phyloP scores from a whole-genome alignment of 169 alveolate species.

The Plasmodium coatneyi region DNA sequence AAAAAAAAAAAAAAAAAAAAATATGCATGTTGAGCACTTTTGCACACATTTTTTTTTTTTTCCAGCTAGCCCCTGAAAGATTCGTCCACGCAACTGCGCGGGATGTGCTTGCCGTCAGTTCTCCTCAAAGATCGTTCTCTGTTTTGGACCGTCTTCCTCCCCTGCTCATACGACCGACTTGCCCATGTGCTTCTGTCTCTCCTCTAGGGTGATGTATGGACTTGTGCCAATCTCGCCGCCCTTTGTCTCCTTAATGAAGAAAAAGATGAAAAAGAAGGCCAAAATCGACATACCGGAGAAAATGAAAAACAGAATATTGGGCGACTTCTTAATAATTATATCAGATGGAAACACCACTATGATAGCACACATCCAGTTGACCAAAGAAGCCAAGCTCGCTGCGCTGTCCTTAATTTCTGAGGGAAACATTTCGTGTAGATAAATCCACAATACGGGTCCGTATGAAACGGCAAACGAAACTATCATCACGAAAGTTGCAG shows the following conservation, averaged over 20 bases:
- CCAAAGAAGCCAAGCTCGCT: slow-evolving; percentile 82
- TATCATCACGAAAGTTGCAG: slow-evolving; percentile 82
- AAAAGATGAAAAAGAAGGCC: slow-evolving; percentile 75
- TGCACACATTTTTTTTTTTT: background rate
- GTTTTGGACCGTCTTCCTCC: background rate
- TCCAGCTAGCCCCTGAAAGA: background rate
- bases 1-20: no score
- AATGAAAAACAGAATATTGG: slow-evolving; percentile 78
- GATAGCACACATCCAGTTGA: slow-evolving; percentile 87
- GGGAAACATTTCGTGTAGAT: slow-evolving; percentile 88
- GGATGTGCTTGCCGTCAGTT: background rate
- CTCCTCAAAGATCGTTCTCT: background rate
- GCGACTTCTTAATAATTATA: slow-evolving; percentile 77
- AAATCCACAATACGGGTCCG: slow-evolving; percentile 91
- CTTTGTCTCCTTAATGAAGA: slow-evolving; percentile 88
- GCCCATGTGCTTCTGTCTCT: slow-evolving; percentile 34
- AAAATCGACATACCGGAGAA: slow-evolving; percentile 80
- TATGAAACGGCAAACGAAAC: slow-evolving; percentile 87
- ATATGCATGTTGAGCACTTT: background rate
- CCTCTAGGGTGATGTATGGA: slow-evolving; percentile 51
- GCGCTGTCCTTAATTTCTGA: slow-evolving; percentile 89
- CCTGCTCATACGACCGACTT: slow-evolving; percentile 14
- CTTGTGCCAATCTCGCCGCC: slow-evolving; percentile 85
- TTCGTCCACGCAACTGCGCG: background rate
- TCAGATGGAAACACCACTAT: slow-evolving; percentile 86